Evolutionary conservation across 108 stramenopile genomes (phyloP).

Genomic region (Aureococcus anophagefferens): DNA sequence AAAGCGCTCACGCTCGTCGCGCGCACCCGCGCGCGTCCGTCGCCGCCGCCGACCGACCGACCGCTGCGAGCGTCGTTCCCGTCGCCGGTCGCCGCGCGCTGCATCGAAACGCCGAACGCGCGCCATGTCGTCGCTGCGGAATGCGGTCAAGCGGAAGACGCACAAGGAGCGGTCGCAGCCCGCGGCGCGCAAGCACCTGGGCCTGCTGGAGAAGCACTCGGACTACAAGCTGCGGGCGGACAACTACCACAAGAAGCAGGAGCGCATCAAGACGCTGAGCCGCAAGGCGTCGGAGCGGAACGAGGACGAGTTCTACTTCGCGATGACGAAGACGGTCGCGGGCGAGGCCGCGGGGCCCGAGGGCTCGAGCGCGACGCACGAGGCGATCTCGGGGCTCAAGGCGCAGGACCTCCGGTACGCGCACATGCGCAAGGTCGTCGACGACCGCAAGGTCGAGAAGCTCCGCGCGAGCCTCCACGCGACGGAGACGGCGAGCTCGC

Average conservation of each 20-base stretch:
- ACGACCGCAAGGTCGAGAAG: slow-evolving; percentile 58
- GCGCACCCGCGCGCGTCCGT: too few relatives aligned
- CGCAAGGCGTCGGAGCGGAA: slow-evolving; percentile 77
- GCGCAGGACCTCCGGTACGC: slow-evolving; percentile 91
- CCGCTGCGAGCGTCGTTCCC: too few relatives aligned
- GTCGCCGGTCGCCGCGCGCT: too few relatives aligned
- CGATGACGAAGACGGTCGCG: slow-evolving; percentile 76
- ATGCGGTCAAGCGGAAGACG: slow-evolving; percentile 92
- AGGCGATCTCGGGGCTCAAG: slow-evolving; percentile 68
- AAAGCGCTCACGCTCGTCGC: too few relatives aligned
- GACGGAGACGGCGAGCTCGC: slow-evolving; percentile 54
- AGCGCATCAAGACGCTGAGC: slow-evolving; percentile 55
- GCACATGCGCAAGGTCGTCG: slow-evolving; percentile 40
- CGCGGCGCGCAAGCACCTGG: slow-evolving; percentile 63
- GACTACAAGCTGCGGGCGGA: slow-evolving; percentile 89
- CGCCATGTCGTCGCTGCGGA: slow-evolving; percentile 88
- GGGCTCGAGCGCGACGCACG: slow-evolving; percentile 39
- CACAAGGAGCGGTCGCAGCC: slow-evolving; percentile 98
- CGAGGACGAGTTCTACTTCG: slow-evolving; percentile 98
- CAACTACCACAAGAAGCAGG: slow-evolving; percentile 77
- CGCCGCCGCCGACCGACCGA: too few relatives aligned
- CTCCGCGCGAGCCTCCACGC: slow-evolving; percentile 16
- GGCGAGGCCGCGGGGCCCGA: slow-evolving; percentile 48
- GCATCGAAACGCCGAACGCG: too few relatives aligned
- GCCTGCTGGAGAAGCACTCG: slow-evolving; percentile 91